These are phyloP conservation scores for Pseudogymnoascus sp. DNA, from an alignment of 2,329 filamentous ascomycete genomes.

Conservation along the genomic window DNA sequence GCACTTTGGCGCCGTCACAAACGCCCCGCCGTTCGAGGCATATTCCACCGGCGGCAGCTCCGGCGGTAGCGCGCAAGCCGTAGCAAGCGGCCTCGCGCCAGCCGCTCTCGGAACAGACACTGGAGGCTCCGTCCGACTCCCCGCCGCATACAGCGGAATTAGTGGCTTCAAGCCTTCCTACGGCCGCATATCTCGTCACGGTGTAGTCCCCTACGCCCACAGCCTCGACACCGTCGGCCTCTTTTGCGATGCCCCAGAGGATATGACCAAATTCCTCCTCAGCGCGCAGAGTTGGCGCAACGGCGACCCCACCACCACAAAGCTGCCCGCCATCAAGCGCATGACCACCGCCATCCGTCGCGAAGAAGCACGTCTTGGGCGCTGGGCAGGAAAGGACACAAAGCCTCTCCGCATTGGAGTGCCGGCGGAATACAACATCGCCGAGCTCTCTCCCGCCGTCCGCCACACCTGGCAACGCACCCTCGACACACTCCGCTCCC, in stretches of 20 bases:
- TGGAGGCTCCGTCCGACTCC: conserved; percentile 61
- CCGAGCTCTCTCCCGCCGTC: conserved; percentile 65
- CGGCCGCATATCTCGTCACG: conserved; percentile 59
- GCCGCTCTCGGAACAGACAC: conserved; percentile 84
- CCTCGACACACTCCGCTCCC: conserved; percentile 49
- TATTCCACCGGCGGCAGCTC: conserved; percentile 81
- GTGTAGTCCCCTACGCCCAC: conserved; percentile 66
- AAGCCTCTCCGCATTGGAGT: conserved; percentile 41
- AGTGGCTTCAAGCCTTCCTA: conserved; percentile 69
- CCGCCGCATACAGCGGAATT: conserved; percentile 62
- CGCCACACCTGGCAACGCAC: conserved; percentile 60
- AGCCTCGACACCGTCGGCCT: conserved; percentile 67
- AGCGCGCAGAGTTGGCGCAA: conserved; percentile 14
- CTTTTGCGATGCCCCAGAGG: conserved; percentile 38
- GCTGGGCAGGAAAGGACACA: neutral
- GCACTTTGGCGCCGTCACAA: conserved; percentile 53
- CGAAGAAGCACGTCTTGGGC: neutral
- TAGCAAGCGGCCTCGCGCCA: conserved; percentile 51
- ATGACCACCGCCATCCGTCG: neutral
- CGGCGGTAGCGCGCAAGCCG: conserved; percentile 83
- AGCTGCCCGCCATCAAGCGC: neutral
- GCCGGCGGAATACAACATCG: conserved; percentile 77
- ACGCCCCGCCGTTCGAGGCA: conserved; percentile 29
- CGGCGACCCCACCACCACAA: conserved; percentile 32
- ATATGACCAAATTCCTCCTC: conserved; percentile 28